Evolutionary conservation across 495 filamentous ascomycete genomes (phyloP), one percentile per base, ranked within the genome.

Genomic region (Pseudevernia furfuracea): DNA sequence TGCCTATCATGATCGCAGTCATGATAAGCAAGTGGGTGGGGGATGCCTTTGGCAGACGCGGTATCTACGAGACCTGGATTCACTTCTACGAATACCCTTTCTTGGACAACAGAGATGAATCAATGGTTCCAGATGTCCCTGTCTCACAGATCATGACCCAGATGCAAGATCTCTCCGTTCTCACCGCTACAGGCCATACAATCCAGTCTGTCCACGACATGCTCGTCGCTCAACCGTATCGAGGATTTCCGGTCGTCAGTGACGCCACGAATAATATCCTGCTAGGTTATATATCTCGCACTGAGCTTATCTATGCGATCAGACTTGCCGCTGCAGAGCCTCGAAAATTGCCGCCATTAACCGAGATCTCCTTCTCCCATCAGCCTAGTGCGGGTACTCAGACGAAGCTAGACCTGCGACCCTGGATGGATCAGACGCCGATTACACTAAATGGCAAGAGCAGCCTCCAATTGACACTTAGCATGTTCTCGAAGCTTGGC

Each of bases 1-100:
- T 98, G 15, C 94, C 94, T 25, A 97, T 98, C 72, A 98, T 98
- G 94, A 89, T 98, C 65, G 92, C 95, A n/a, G 94, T 98, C 65
- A 96, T 98, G 93, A 77, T 97, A 30, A 89, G 88, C 65, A 98
- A 98, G 75, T 98, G 94, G 94, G 91, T 96, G 28, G 94, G 94
- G 70, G 94, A 98, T 74, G 94, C 93, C 36, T 96, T 98, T 74
- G 90, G 89, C 23, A 90, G 90, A 58, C 85, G 89, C 23, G 94
- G 95, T 37, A 98, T 98, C 74, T 98, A 98, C 79, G 94, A 98
- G 71, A 89, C 86, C 56, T 98, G 94, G 94, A 97, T 98, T 71
- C 88, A 90, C 62, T 88, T 97, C 73, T 93, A 93, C 68, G 92
- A 91, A 70, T 98, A 97, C 75, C 95, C 95, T 5, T 97, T 93